Evolutionary conservation across 2,329 filamentous ascomycete species (phyloP), one percentile per base, ranked within the genome.

Genomic region (Diaporthe vaccinii): DNA sequence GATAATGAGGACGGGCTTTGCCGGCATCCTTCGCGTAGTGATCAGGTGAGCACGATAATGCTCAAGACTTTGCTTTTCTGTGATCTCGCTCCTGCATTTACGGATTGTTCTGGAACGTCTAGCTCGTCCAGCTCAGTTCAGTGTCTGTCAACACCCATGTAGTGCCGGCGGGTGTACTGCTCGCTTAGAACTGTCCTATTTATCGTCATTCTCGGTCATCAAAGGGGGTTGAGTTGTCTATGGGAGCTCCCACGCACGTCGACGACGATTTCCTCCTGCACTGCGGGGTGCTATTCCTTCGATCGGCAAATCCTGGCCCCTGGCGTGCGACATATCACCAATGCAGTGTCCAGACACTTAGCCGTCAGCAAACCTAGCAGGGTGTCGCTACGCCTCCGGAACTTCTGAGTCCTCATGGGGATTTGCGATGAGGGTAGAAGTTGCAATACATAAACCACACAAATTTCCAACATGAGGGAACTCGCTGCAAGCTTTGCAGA

Each of bases 1-100:
- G 41, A 81, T 81, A 72, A 85, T 84, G 59, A 85, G 75, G 46
- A 85, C 81, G 34, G 81, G 81, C 46, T 39, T 68, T 53, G 34
- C 65, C 65, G 46, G 9, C 65, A 68, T 68, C 44, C 12, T 36
- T 8, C 28, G 10, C 34, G 31, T 53, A 22, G 15, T 53, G 22
- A 12, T 53, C 62, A 51, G 44, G 44, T 25, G 44, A 51, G 20
- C 7, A 39, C 28, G 46, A 34, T 34, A 7, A 51, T 25, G 31
- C 12, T 14, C 44, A 28, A 39, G 28, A 5, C 31, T 36, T 65
- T 53, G 46, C 62, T 68, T 51, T 39, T 51, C 3, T 39, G 36
- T 20, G 10, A 22, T 31, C 28, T 34, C 20, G 1, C 12, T 51
- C 31, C 28, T 34, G 8, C 31, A 3, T 17, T n/a, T n/a, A n/a